These are phyloP conservation scores for Blastosporella zonata DNA, from an alignment of 1,284 basidiomycete genomes.

Conservation along the genomic window DNA sequence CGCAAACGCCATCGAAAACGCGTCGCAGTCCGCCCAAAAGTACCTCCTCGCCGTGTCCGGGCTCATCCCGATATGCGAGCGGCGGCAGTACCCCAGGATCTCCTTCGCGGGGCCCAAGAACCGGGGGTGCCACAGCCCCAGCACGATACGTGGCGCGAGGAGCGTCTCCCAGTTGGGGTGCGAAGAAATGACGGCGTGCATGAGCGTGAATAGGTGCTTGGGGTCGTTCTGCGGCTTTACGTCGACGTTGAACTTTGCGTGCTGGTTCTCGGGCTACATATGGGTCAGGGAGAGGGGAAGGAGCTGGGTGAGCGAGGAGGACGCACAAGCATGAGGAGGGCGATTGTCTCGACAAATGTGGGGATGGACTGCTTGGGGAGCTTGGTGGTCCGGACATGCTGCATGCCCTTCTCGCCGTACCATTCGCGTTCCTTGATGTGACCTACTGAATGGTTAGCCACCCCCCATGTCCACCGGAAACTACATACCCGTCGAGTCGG, in stretches of 20 bases:
- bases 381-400: constrained; percentile 81
- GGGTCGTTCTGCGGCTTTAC: constrained; percentile 95
- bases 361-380: constrained; percentile 85
- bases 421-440: constrained; percentile 68
- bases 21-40: constrained; percentile 90
- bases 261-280: constrained; percentile 74
- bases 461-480: not conserved
- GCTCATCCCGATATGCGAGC: constrained; percentile 84
- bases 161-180: constrained; percentile 76
- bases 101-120: constrained; percentile 79
- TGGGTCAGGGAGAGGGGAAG: not conserved
- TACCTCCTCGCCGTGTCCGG: constrained; percentile 72
- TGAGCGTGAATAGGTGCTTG: constrained; percentile 79
- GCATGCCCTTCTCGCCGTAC: constrained; percentile 74
- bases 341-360: constrained; percentile 81
- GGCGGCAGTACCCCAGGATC: constrained; percentile 78
- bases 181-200: constrained; percentile 71
- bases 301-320: constrained; percentile 5
- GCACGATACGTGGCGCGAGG: constrained; percentile 87
- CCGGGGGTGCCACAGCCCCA: constrained; percentile 92
- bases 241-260: constrained; percentile 90
- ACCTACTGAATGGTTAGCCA: constrained; percentile 36
- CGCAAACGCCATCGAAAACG: constrained; percentile 85
- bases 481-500: constrained; percentile 58
- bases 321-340: constrained; percentile 74